Evolutionary conservation across 805 yeast species (phyloP).

Genomic region (Starmerella cellae): DNA sequence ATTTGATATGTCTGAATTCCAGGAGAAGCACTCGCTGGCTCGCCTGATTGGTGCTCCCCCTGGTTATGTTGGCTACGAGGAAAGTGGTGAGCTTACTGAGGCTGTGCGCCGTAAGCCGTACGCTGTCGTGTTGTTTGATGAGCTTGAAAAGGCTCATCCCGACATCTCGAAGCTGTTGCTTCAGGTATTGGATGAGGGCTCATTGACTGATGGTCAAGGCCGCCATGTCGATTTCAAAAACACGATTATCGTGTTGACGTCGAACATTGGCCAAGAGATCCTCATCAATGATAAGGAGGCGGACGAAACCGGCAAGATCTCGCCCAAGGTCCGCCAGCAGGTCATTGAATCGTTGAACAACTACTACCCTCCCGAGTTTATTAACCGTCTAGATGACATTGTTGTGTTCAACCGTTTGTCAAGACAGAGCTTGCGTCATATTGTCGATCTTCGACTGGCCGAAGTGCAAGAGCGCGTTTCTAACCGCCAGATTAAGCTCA

Average conservation of each 20-base stretch:
- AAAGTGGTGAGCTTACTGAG: conserved; percentile 86
- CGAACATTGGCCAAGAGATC: conserved; percentile 89
- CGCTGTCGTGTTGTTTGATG: conserved; percentile 84
- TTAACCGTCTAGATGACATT: conserved; percentile 89
- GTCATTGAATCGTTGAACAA: conserved; percentile 58
- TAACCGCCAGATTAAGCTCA: conserved; percentile 59
- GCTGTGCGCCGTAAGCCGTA: conserved; percentile 93
- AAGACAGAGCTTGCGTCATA: conserved; percentile 55
- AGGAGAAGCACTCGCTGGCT: conserved; percentile 82
- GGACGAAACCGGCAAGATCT: conserved; percentile 44
- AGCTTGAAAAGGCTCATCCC: conserved; percentile 92
- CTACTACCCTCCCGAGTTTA: conserved; percentile 85
- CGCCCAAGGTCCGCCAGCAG: conserved; percentile 38
- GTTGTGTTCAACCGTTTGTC: conserved; percentile 84
- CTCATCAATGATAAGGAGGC: conserved; percentile 46
- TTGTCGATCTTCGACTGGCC: conserved; percentile 69
- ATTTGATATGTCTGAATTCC: conserved; percentile 97
- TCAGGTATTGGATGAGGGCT: conserved; percentile 92
- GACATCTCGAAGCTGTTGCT: conserved; percentile 82
- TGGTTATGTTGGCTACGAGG: conserved; percentile 93
- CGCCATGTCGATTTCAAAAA: conserved; percentile 87
- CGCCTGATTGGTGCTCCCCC: conserved; percentile 96
- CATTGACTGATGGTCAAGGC: conserved; percentile 88
- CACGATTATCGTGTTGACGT: conserved; percentile 91
- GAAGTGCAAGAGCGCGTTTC: conserved; percentile 70